phyloP scores from a whole-genome alignment of 1,284 basidiomycete genomes.

The Boletus semigastroideus region DNA sequence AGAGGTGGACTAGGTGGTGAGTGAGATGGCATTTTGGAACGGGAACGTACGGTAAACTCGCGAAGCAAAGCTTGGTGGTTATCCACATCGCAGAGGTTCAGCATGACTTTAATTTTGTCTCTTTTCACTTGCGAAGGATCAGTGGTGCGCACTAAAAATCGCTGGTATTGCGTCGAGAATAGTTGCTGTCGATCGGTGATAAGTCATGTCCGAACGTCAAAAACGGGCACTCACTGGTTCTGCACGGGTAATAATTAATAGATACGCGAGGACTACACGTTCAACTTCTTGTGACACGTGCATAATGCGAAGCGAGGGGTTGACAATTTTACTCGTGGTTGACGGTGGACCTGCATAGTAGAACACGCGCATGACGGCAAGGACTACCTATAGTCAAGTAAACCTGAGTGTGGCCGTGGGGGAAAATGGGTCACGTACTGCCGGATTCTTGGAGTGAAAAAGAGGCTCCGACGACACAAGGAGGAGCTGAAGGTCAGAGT shows the following conservation, averaged over 20 bases:
- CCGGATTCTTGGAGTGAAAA: slow-evolving; percentile 83
- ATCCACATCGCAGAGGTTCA: slow-evolving; percentile 60
- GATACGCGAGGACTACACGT: slow-evolving; percentile 69
- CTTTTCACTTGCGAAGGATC: slow-evolving; percentile 67
- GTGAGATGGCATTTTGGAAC: not conserved
- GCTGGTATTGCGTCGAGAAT: slow-evolving; percentile 57
- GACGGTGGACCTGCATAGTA: slow-evolving; percentile 72
- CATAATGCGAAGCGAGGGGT: slow-evolving; percentile 70
- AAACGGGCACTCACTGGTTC: slow-evolving; percentile 52
- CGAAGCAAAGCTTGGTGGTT: slow-evolving; percentile 71
- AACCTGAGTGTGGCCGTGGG: not conserved
- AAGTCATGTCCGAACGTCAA: not conserved
- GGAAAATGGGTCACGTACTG: slow-evolving; percentile 48
- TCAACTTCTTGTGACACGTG: slow-evolving; percentile 66
- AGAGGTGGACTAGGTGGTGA: not conserved
- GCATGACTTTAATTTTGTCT: slow-evolving; percentile 73
- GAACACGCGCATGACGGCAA: slow-evolving; percentile 70
- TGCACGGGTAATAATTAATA: slow-evolving; percentile 61
- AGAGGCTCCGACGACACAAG: slow-evolving; percentile 74
- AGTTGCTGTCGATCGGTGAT: slow-evolving; percentile 44
- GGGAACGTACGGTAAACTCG: slow-evolving; percentile 73
- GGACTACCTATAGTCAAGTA: slow-evolving; percentile 59
- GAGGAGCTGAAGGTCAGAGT: slow-evolving; percentile 76
- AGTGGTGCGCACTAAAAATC: slow-evolving; percentile 68
- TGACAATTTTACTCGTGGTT: slow-evolving; percentile 53